Evolutionary conservation across 495 filamentous ascomycete species (phyloP).

Genomic region (Aeminium ludgeri): DNA sequence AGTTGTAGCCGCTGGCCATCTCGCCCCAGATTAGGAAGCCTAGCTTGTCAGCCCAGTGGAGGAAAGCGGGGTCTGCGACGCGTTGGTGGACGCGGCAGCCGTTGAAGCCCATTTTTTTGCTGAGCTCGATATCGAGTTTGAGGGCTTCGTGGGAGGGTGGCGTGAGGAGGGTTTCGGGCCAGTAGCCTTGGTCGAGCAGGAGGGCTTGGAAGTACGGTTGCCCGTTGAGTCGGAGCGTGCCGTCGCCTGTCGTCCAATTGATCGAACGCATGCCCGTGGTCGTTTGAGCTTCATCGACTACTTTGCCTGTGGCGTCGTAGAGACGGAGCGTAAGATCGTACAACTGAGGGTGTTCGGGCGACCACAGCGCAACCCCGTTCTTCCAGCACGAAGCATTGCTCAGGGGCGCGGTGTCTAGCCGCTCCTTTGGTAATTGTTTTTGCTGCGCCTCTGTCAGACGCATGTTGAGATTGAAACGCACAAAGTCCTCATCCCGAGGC

Average conservation of each 20-base stretch:
- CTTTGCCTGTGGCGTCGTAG: slow-evolving; percentile 2
- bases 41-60: slow-evolving; percentile 23
- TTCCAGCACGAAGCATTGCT: slow-evolving; percentile 10
- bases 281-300: slow-evolving; percentile 17
- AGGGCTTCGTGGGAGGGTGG: slow-evolving; percentile 13
- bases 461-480: slow-evolving; percentile 11
- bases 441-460: slow-evolving; percentile 9
- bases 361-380: slow-evolving; percentile 15
- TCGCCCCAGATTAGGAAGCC: slow-evolving; percentile 24
- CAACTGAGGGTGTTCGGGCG: slow-evolving; percentile 16
- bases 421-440: slow-evolving; percentile 5
- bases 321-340: slow-evolving; percentile 17
- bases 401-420: slow-evolving; percentile 2
- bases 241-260: slow-evolving; percentile 14
- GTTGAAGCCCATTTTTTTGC: slow-evolving; percentile 19
- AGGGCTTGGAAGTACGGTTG: slow-evolving; percentile 17
- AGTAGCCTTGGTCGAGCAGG: slow-evolving; percentile 20
- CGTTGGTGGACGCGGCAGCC: slow-evolving; percentile 22
- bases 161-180: slow-evolving; percentile 18
- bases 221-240: slow-evolving; percentile 14
- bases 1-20: slow-evolving; percentile 28
- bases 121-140: slow-evolving; percentile 14
- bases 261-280: slow-evolving; percentile 19
- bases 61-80: slow-evolving; percentile 22
- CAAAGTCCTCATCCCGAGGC: slow-evolving; percentile 10